Percentiles rank a stretch among this genome's conserved stretches.
phyloP scores from a whole-genome alignment of 306 rosid species.

The Inga laurina region DNA sequence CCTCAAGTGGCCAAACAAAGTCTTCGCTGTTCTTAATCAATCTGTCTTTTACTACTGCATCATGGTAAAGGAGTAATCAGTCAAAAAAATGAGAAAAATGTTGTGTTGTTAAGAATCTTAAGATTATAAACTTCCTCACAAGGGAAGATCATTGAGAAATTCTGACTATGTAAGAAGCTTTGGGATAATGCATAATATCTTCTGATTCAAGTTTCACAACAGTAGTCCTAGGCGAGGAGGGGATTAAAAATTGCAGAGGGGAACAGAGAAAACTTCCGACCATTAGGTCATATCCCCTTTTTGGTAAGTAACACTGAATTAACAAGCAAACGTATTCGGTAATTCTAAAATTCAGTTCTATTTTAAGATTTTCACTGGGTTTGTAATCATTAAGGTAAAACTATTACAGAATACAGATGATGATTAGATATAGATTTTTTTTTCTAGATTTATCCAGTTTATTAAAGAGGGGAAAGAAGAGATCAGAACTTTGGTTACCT shows the following conservation, averaged over 20 bases:
- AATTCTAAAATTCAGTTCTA: neutral
- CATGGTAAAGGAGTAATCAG: conserved; percentile 11
- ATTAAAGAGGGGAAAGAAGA: neutral
- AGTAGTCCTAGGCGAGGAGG: neutral
- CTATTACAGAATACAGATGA: neutral
- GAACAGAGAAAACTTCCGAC: conserved; percentile 4
- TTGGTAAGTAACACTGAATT: neutral
- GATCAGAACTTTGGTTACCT: conserved; percentile 47
- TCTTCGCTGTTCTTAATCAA: conserved; percentile 81
- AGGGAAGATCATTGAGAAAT: neutral
- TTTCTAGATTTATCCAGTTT: neutral
- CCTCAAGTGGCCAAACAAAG: conserved; percentile 92
- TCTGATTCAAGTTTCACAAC: neutral
- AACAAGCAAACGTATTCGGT: neutral
- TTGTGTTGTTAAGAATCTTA: neutral
- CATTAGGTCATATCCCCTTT: neutral
- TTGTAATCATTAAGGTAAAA: neutral
- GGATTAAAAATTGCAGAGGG: neutral
- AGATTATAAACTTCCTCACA: neutral
- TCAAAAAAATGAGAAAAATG: conserved; percentile 4
- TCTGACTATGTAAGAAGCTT: neutral
- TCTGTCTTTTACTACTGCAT: conserved; percentile 75
- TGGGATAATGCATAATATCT: conserved; percentile 2
- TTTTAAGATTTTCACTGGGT: neutral
- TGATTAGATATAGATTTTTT: neutral